A percentile compares a stretch with the other conserved stretches of the same genome.
Evolutionary conservation across 192 early-diverging fungal genomes (phyloP).

Genomic region (Coemansia sp.): DNA sequence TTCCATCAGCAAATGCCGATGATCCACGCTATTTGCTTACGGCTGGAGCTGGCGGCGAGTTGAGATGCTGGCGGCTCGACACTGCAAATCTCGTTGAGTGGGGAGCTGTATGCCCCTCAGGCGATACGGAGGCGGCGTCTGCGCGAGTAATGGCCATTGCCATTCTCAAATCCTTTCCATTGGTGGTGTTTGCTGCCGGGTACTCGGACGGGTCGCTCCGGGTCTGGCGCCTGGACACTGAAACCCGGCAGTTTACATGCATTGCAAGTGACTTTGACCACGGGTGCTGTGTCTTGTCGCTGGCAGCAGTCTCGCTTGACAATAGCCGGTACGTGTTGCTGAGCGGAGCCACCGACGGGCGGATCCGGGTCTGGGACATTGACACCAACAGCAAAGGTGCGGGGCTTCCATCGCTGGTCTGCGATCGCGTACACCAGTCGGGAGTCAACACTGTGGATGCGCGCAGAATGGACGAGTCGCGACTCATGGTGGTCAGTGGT

Average conservation of each 20-base stretch:
- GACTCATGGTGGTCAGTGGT: slow-evolving; percentile 58
- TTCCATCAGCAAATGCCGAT: slow-evolving; percentile 5
- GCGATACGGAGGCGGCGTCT: too few species aligned
- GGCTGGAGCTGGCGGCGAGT: slow-evolving; percentile 61
- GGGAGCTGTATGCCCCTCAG: not conserved
- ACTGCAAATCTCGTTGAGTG: slow-evolving; percentile 11
- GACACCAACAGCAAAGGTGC: not conserved
- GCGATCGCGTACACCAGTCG: slow-evolving; percentile 58
- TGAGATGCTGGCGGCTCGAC: slow-evolving; percentile 58
- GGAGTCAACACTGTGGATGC: slow-evolving; percentile 73
- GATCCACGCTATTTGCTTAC: slow-evolving; percentile 54
- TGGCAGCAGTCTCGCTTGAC: not conserved
- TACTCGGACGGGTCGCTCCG: slow-evolving; percentile 71
- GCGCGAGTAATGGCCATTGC: slow-evolving; percentile 78
- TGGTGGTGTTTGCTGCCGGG: slow-evolving; percentile 62
- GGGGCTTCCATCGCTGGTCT: slow-evolving; percentile 22
- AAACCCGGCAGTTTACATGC: not conserved
- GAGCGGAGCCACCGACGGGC: slow-evolving; percentile 36
- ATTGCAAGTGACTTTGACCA: slow-evolving; percentile 16
- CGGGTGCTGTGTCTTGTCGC: slow-evolving; percentile 26
- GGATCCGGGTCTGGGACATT: slow-evolving; percentile 25
- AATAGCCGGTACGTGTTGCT: not conserved
- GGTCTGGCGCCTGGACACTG: slow-evolving; percentile 22
- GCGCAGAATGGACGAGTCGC: not conserved
- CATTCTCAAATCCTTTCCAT: slow-evolving; percentile 26